Evolutionary conservation across 75 land plant species (phyloP), one percentile per base, ranked within the genome.

Genomic region (Sequoiadendron giganteum): DNA sequence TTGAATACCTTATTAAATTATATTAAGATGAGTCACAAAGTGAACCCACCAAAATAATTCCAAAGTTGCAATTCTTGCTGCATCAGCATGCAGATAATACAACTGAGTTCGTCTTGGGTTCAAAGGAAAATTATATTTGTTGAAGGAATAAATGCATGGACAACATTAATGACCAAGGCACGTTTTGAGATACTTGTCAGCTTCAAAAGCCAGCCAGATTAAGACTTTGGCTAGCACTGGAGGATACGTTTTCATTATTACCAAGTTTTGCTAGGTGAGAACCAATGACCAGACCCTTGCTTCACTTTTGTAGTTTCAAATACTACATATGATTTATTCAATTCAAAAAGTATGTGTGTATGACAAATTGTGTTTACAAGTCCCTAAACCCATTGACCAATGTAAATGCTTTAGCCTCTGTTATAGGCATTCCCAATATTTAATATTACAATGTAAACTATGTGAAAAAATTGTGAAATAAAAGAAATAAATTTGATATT

Each of bases 1-100:
- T 88, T 97, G 21, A 90, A 91, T 16, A 92, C 90, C 85, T 89
- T 98, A 75, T 86, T 97, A 84, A 95, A 90, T 58, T 98, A 96
- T 88, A 92, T 98, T 47, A 92, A 94, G 86, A 43, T 87, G 28
- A 94, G 97, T 10, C 91, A 96, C 86, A 92, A 93, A 65, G 80
- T 93, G n/a, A 88, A 86, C 16, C 77, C 77, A 32, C 16, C 38
- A 75, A 75, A 75, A 34, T 75, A 75, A 75, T 75, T 75, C 16
- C 38, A 32, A 3, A 75, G 34, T 75, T 75, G 38, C 77, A 75
- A 11, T 75, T 39, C 77, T 75, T 75, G 38, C 77, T 34, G 3
- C 15, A 32, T 32, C 38, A 34, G 3, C 13, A 75, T 32, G 77
- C 38, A 34, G 13, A 75, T 2, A 75, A 75, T 32, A 32, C 11